Conservation (phyloP, 257 asterid genomes). For the Fraxinus pennsylvanica region DNA sequence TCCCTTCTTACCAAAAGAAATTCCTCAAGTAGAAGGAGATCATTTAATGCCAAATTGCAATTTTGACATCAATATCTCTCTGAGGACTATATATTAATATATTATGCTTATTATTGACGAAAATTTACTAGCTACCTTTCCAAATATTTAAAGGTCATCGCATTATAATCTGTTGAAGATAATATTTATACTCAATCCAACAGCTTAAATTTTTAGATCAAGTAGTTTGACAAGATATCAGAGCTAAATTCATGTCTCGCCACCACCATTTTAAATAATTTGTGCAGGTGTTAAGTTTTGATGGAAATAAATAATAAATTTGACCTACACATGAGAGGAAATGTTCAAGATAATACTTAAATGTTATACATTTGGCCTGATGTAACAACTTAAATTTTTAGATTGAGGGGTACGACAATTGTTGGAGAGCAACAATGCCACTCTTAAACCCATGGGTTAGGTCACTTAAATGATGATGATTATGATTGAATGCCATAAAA, state of each 20-base stretch:
- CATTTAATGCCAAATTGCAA: neutral
- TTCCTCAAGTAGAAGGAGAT: neutral
- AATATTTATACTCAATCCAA: neutral
- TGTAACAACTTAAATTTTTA: too few species aligned
- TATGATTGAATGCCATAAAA: neutral
- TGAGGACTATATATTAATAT: neutral
- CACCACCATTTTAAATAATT: neutral
- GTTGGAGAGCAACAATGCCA: neutral
- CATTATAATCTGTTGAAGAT: too few species aligned
- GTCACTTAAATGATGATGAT: neutral
- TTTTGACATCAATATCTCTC: neutral
- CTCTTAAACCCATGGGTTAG: neutral
- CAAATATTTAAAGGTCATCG: neutral
- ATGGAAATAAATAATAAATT: too few species aligned
- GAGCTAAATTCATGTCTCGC: too few species aligned
- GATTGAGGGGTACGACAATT: too few species aligned
- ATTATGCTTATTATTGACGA: neutral
- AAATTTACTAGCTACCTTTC: neutral
- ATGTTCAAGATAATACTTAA: too few species aligned
- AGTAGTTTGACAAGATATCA: too few species aligned
- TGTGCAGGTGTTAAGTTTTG: too few species aligned
- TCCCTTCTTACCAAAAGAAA: neutral
- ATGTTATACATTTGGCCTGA: too few species aligned
- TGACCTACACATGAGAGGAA: too few species aligned
- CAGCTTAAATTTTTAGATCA: neutral